These are phyloP conservation scores for Plasmodium malariae DNA, from an alignment of 169 alveolate species.

Conservation along the genomic window DNA sequence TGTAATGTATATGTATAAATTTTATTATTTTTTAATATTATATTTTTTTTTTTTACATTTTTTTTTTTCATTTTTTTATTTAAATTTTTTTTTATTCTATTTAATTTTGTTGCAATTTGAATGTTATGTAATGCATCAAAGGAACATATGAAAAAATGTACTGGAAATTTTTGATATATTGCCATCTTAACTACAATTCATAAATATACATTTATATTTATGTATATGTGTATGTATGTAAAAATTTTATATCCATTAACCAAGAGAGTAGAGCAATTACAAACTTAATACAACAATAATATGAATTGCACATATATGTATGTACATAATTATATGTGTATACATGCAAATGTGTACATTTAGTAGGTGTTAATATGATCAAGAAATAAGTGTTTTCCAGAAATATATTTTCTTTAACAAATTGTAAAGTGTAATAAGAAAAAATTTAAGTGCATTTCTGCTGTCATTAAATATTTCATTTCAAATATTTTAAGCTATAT, in stretches of 20 bases:
- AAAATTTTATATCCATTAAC: not conserved
- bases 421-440: not conserved
- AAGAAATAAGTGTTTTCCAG: not conserved
- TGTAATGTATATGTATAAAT: no score
- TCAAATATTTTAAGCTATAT: no score
- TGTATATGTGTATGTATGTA: not conserved
- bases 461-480: no score
- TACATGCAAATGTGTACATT: not conserved
- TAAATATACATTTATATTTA: not conserved
- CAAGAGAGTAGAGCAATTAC: constrained; percentile 1
- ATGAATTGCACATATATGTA: not conserved
- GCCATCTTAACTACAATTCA: not conserved
- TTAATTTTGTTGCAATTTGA: not conserved
- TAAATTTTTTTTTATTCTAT: not conserved
- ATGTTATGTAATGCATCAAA: not conserved
- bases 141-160: not conserved
- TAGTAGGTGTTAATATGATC: not conserved
- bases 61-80: not conserved
- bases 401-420: not conserved
- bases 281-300: not conserved
- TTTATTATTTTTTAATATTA: no score
- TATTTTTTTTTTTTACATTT: no score
- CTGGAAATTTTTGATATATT: not conserved
- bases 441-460: not conserved
- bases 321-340: not conserved